phyloP scores from a whole-genome alignment of 2,329 filamentous ascomycete species.

The Phyllosticta capitalensis region DNA sequence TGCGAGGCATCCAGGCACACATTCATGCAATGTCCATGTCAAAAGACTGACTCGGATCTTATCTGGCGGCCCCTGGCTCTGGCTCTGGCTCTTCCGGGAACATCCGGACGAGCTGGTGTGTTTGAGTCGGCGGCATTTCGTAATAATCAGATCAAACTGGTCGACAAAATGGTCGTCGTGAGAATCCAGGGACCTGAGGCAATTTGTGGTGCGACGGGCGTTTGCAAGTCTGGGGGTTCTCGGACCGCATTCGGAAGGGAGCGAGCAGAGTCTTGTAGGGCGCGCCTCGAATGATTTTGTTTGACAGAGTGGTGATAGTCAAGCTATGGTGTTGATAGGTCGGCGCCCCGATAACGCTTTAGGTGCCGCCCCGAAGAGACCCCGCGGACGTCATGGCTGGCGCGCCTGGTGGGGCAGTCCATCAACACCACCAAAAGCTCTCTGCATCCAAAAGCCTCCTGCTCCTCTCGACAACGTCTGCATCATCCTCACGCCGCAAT shows the following conservation, averaged over 20 bases:
- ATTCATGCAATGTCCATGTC: not conserved
- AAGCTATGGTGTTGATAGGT: not conserved
- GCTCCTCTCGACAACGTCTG: too few relatives aligned
- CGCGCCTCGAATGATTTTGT: too few relatives aligned
- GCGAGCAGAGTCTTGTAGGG: too few relatives aligned
- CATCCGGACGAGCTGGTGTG: not conserved
- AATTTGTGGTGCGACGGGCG: too few relatives aligned
- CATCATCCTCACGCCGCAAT: too few relatives aligned
- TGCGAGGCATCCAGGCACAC: not conserved
- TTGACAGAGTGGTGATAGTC: not conserved
- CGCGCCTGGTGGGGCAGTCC: not conserved
- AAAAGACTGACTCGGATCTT: not conserved
- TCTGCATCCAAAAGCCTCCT: too few relatives aligned
- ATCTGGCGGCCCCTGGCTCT: not conserved
- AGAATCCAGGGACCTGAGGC: too few relatives aligned
- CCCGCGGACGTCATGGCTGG: not conserved
- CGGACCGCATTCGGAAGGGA: too few relatives aligned
- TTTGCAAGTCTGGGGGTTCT: too few relatives aligned
- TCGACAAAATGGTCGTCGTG: too few relatives aligned
- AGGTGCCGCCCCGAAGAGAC: not conserved
- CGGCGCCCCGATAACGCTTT: not conserved
- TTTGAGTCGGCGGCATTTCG: too few relatives aligned
- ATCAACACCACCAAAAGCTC: too few relatives aligned
- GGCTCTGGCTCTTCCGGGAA: not conserved
- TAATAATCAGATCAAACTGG: not conserved